A percentile compares a stretch with the other conserved stretches of the same genome.
Evolutionary conservation across 306 rosid species (phyloP).

Genomic region (Begonia peltatifolia): DNA sequence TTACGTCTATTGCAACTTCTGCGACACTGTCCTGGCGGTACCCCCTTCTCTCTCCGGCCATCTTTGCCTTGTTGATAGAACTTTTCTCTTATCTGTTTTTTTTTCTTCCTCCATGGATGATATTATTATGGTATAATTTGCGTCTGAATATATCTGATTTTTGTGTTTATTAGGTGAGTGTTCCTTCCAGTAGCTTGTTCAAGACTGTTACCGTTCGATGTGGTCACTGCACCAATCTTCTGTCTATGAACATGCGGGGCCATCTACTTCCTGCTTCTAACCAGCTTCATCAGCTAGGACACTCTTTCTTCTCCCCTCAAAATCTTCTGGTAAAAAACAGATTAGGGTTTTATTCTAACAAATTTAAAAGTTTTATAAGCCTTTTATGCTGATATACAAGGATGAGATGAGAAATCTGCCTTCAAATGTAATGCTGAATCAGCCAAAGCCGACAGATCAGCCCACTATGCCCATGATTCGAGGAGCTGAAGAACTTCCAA

Average conservation of each 20-base stretch:
- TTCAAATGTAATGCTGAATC: slow-evolving; percentile 40
- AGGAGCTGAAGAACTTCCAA: slow-evolving; percentile 57
- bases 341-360: too few relatives aligned
- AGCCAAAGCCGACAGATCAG: slow-evolving; percentile 42
- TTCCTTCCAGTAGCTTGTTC: slow-evolving; percentile 74
- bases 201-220: slow-evolving; percentile 92
- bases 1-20: slow-evolving; percentile 88
- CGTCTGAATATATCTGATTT: not conserved
- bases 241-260: slow-evolving; percentile 68
- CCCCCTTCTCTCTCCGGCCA: not conserved
- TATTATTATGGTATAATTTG: too few relatives aligned
- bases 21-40: slow-evolving; percentile 94
- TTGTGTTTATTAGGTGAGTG: slow-evolving; percentile 52
- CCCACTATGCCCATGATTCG: slow-evolving; percentile 30
- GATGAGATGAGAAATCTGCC: slow-evolving; percentile 74
- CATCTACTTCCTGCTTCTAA: slow-evolving; percentile 39
- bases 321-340: slow-evolving; percentile 28
- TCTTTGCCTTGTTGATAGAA: too few relatives aligned
- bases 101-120: not conserved
- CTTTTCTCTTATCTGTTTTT: not conserved
- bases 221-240: slow-evolving; percentile 94
- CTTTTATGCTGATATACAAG: slow-evolving; percentile 12
- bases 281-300: slow-evolving; percentile 66
- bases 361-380: too few relatives aligned
- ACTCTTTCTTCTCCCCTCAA: slow-evolving; percentile 41